Conservation (phyloP, 139 green algal genomes). For the Chlorella sorokiniana region DNA sequence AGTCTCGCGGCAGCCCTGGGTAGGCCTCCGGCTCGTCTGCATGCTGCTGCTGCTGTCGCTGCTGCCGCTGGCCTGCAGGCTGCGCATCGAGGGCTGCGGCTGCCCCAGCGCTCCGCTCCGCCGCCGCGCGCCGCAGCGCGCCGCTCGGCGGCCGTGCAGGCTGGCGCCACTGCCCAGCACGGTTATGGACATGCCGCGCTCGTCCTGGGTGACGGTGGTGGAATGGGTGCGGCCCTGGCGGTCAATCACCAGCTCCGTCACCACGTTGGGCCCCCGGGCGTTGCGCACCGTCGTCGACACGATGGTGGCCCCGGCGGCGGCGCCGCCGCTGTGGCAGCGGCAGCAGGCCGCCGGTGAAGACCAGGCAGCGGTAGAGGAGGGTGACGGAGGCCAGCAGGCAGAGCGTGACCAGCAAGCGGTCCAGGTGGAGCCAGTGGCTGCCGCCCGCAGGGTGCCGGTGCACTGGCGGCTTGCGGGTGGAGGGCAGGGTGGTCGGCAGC, state of each 20-base stretch:
- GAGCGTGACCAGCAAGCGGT: constrained; percentile 24
- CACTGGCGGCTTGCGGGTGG: too few relatives aligned
- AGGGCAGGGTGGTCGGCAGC: too few relatives aligned
- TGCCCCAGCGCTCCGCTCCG: not conserved
- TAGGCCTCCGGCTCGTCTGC: not conserved
- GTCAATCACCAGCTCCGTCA: constrained; percentile 30
- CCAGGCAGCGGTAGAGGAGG: constrained; percentile 28
- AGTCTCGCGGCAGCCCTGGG: constrained; percentile 25
- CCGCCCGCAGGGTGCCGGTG: too few relatives aligned
- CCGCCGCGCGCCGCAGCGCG: not conserved
- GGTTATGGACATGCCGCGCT: not conserved
- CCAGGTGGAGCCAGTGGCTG: not conserved
- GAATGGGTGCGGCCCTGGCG: not conserved
- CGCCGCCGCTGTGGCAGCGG: not conserved
- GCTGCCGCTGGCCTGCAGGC: not conserved
- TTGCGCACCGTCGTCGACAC: constrained; percentile 10
- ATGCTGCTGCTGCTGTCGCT: not conserved
- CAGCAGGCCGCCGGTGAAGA: not conserved
- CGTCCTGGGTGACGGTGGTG: constrained; percentile 8
- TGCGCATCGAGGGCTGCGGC: not conserved
- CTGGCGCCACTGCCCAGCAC: not conserved
- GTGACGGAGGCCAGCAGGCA: constrained; percentile 20
- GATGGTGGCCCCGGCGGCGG: not conserved
- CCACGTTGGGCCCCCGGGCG: not conserved
- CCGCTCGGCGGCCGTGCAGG: constrained; percentile 6